Evolutionary conservation across 2,329 filamentous ascomycete species (phyloP).

Genomic region (Achaetomium macrosporum): DNA sequence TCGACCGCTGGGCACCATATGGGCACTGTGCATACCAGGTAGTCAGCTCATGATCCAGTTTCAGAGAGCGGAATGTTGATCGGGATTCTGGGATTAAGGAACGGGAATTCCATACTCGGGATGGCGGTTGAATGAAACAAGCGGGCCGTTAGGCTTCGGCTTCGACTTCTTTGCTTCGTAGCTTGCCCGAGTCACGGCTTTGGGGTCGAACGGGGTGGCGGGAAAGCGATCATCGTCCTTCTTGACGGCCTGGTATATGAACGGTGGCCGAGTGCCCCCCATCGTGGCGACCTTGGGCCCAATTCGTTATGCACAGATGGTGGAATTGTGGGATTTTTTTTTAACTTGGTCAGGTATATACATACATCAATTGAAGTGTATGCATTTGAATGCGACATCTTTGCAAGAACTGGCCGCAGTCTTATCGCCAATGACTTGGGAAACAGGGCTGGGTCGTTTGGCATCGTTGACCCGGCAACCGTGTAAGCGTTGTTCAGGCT

Average conservation of each 20-base stretch:
- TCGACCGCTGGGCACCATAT: constrained; percentile 58
- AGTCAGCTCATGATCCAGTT: background rate
- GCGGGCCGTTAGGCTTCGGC: constrained; percentile 65
- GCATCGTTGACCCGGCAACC: constrained; percentile 5
- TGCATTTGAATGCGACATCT: no score
- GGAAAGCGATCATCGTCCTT: constrained; percentile 49
- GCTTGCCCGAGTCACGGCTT: constrained; percentile 75
- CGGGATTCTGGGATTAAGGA: constrained; percentile 4
- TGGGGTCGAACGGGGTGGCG: constrained; percentile 70
- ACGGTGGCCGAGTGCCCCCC: constrained; percentile 47
- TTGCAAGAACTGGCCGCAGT: background rate
- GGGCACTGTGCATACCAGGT: constrained; percentile 39
- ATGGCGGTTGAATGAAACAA: constrained; percentile 78
- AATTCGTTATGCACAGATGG: background rate
- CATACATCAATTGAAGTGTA: no score
- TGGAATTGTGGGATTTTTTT: background rate
- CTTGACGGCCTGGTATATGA: constrained; percentile 60
- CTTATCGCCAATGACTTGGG: background rate
- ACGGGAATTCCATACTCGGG: constrained; percentile 60
- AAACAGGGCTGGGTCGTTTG: background rate
- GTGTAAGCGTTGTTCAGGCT: background rate
- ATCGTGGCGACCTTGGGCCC: constrained; percentile 20
- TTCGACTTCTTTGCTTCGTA: constrained; percentile 57
- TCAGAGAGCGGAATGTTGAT: background rate
- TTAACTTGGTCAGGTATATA: no score